Conservation (phyloP, 805 yeast genomes). For the Lipomyces sp. region DNA sequence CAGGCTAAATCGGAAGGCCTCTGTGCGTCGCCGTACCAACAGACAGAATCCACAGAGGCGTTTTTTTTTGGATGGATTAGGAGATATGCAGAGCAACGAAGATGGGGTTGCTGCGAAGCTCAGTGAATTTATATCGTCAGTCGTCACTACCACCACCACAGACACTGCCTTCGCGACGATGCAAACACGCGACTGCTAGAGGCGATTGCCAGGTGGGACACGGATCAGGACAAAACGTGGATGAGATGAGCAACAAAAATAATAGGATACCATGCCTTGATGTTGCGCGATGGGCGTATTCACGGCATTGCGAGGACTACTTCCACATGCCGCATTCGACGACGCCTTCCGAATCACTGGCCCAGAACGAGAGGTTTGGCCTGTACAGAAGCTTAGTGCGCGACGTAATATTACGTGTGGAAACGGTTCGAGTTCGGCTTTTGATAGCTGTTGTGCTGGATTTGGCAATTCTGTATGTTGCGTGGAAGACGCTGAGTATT, state of each 20-base stretch:
- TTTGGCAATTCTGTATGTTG: not conserved
- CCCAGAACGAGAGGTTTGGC: not conserved
- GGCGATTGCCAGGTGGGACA: not conserved
- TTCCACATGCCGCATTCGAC: not conserved
- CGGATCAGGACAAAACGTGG: not conserved
- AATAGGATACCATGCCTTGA: not conserved
- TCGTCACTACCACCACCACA: not conserved
- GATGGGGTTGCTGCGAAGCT: not conserved
- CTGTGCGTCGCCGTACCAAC: too few species aligned
- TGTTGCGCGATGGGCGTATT: not conserved
- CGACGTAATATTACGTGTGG: not conserved
- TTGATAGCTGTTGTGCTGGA: not conserved
- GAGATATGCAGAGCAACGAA: not conserved
- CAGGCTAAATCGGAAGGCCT: too few species aligned
- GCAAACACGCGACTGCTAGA: not conserved
- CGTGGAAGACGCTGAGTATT: not conserved
- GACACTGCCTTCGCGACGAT: not conserved
- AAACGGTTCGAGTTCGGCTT: not conserved
- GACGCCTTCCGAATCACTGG: not conserved
- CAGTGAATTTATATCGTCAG: not conserved
- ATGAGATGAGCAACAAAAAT: not conserved
- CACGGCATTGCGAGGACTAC: constrained; percentile 1
- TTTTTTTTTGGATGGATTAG: too few species aligned
- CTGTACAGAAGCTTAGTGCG: not conserved
- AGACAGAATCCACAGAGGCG: too few species aligned